Percentiles rank a stretch among this genome's conserved stretches.
Conservation (phyloP, 257 asterid species). For the Fraxinus americana region DNA sequence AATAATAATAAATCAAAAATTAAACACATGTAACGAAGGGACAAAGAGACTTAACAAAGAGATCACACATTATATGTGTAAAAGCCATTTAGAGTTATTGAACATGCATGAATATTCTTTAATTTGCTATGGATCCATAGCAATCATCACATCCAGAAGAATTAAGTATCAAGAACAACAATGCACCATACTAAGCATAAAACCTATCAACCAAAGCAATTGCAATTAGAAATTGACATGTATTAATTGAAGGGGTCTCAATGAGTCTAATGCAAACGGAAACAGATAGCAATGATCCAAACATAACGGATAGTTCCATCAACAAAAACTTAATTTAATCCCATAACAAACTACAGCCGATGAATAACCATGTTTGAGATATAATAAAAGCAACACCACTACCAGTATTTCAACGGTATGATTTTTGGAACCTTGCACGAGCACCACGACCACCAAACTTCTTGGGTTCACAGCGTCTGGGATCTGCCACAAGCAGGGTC, state of each 20-base stretch:
- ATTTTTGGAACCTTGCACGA: conserved; percentile 81
- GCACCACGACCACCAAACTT: conserved; percentile 97
- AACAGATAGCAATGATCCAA: conserved; percentile 9
- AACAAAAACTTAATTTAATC: conserved; percentile 4
- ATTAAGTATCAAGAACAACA: no score
- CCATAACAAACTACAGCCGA: neutral
- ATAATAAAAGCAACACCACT: conserved; percentile 7
- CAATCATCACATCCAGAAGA: neutral
- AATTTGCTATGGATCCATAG: neutral
- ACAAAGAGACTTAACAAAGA: no score
- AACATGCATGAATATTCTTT: neutral
- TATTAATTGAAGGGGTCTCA: conserved; percentile 17
- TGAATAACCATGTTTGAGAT: neutral
- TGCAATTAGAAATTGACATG: conserved; percentile 17
- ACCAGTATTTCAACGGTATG: conserved; percentile 53
- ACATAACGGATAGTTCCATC: conserved; percentile 12
- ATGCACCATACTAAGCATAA: neutral
- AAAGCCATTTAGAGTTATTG: neutral
- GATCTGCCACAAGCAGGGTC: conserved; percentile 87
- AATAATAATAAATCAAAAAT: neutral
- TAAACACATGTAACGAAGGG: neutral
- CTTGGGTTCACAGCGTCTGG: conserved; percentile 88
- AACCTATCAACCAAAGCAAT: neutral
- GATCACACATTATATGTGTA: neutral
- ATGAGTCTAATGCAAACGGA: conserved; percentile 13